These are phyloP conservation scores for Hypomontagnella monticulosa DNA, from an alignment of 495 filamentous ascomycete species.

Conservation along the genomic window DNA sequence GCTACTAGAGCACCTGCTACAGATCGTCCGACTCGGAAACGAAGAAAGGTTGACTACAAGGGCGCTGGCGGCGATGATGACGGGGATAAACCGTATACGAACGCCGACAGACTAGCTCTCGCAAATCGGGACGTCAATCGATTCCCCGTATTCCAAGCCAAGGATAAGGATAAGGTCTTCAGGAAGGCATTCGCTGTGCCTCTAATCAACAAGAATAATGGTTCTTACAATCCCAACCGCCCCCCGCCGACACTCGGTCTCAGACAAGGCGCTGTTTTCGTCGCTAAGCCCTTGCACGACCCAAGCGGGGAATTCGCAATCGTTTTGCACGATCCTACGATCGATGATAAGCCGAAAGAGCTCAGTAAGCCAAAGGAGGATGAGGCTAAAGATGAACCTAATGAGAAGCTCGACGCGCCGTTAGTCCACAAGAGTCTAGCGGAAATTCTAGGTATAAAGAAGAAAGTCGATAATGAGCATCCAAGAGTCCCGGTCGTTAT, in stretches of 20 bases:
- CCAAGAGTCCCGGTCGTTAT: slow-evolving; percentile 97
- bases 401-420: slow-evolving; percentile 76
- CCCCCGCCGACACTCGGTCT: slow-evolving; percentile 88
- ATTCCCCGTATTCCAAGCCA: slow-evolving; percentile 88
- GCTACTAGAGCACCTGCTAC: slow-evolving; percentile 75
- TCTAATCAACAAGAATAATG: slow-evolving; percentile 79
- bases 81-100: slow-evolving; percentile 83
- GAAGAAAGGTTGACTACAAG: slow-evolving; percentile 88
- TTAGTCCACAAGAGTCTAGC: slow-evolving; percentile 92
- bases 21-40: slow-evolving; percentile 85
- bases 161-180: slow-evolving; percentile 86
- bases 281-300: slow-evolving; percentile 92
- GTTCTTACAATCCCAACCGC: slow-evolving; percentile 76
- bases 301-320: slow-evolving; percentile 96
- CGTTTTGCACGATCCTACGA: slow-evolving; percentile 92
- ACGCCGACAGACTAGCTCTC: slow-evolving; percentile 85
- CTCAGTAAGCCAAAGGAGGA: slow-evolving; percentile 60
- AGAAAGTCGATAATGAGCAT: slow-evolving; percentile 79
- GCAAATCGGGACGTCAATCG: slow-evolving; percentile 88
- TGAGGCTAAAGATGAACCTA: slow-evolving; percentile 59
- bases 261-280: slow-evolving; percentile 82
- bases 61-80: slow-evolving; percentile 79
- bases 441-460: slow-evolving; percentile 95
- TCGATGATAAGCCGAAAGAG: slow-evolving; percentile 80
- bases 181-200: slow-evolving; percentile 86